Base-by-base conservation (phyloP, 371 early-diverging fungal genomes). In the Blakeslea trispora region DNA sequence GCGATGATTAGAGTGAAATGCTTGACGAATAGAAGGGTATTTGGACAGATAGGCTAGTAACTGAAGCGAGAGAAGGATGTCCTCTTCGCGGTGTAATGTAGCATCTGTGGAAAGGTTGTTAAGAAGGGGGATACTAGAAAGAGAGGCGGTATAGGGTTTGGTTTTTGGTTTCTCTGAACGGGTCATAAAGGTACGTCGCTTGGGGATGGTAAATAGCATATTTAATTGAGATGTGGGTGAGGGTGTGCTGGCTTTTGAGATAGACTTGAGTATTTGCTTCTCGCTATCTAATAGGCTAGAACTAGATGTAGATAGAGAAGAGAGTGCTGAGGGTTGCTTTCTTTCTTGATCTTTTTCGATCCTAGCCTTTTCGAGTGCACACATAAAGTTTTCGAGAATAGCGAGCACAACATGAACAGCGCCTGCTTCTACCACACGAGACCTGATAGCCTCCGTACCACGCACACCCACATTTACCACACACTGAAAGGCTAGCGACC, bases 391-490 rank as follows among this genome's bases (percentile, higher is more conserved):
- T 56, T 88, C 85, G 51, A 93, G 84, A 44, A 93, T 83, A 22
- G 84, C 84, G 41, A 91, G 81, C 14, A 92, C 82, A 42, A 92
- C 83, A 13, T 83, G 81, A 19, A 93, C 81, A 46, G 90, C 83
- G 11, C 92, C 92, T 43, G 90, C 89, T 53, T 91, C 87, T 13
- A 92, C 92, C 37, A 93, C 86, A 46, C 92, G 79, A 55, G 87
- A 83, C 35, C 93, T 74, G 32, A 93, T 87, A 44, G 82, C 70
- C 45, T 88, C 82, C 15, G 91, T 86, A 32, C 93, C 94, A 23
- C 93, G 81, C 17, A 92, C 85, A 41, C 93, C 92, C 44, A 92
- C 83, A 69, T 92, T 92, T 56, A 89, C 90, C 9, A 93, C 81
- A 59, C 91, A 90, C 49, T 90, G 91, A 59, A 87, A 90, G 32